Conservation (phyloP, 345 rosid species). For the Lepidium africanum region DNA sequence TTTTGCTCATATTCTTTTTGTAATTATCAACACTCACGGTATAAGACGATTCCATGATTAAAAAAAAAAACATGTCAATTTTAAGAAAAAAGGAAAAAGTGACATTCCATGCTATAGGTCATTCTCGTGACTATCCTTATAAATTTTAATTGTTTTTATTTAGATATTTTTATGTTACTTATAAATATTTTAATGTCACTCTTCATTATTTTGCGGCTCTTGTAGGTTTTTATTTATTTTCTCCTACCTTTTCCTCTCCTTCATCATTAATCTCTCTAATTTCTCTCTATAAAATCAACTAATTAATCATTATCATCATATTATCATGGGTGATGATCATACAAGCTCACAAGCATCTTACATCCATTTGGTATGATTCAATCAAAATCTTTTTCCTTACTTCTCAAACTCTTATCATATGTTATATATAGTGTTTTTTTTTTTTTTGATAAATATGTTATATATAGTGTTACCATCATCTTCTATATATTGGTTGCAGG, state of each 20-base stretch:
- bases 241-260: neutral
- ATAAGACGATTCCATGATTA: neutral
- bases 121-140: neutral
- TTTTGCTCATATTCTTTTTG: neutral
- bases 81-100: neutral
- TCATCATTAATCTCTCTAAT: neutral
- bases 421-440: neutral
- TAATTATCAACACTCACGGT: neutral
- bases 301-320: neutral
- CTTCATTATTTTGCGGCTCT: neutral
- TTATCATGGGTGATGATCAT: conserved; percentile 42
- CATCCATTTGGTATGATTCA: conserved; percentile 45
- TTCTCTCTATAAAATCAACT: neutral
- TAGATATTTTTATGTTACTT: neutral
- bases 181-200: neutral
- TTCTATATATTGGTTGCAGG: conserved; percentile 35
- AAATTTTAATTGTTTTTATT: neutral
- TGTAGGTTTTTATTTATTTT: neutral
- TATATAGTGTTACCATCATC: neutral
- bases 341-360: conserved; percentile 46
- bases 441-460: no score
- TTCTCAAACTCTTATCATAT: neutral
- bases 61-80: neutral
- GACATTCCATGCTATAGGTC: neutral
- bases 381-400: neutral